Base-by-base conservation (phyloP, 257 asterid species). In the Nicotiana obtusifolia region DNA sequence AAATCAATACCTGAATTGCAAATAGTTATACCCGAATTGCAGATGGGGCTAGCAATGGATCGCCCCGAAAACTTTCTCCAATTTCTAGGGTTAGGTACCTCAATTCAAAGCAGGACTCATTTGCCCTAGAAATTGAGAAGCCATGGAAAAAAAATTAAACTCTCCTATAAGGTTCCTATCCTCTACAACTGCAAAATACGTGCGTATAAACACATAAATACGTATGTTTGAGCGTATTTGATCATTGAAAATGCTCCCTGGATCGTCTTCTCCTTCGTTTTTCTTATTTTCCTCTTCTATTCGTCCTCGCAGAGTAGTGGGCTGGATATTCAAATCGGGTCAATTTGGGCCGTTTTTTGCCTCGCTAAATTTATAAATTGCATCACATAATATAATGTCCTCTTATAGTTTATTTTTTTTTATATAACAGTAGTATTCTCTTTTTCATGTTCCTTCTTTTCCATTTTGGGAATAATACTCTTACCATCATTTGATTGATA, bases 31-130 rank as follows among this genome's bases (percentile, higher is more conserved):
- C 77, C 82, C 52, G 64, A 80, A 64, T 80, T 64, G 31, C 60
- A 67, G 52, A 80, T 41, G 5, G 75, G 81, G 84, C 67, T 19
- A 59, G 81, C 47, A 83, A 60, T 33, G 28, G 80, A 77, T 57
- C 66, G 86, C 60, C 89, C 86, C 54, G n/a, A 60, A 60, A n/a
- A 76, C 44, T 66, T 81, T 37, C 82, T 71, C 81, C 68, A 81
- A 66, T 57, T 84, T 83, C 87, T 89, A 89, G 92, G 92, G 92
- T 89, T 89, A 84, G 49, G 82, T 82, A 75, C 88, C 82, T 85
- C 87, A 83, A 85, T 60, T 83, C 44, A 19, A 79, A 60, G 85
- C 82, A 54, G 81, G 54, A 64, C 44, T 73, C 20, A 76, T 85
- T 81, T 78, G 85, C 89, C 88, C 90, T 89, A 85, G 82, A 71